Evolutionary conservation across 345 rosid genomes (phyloP).

Genomic region (Rubroshorea leprosula): DNA sequence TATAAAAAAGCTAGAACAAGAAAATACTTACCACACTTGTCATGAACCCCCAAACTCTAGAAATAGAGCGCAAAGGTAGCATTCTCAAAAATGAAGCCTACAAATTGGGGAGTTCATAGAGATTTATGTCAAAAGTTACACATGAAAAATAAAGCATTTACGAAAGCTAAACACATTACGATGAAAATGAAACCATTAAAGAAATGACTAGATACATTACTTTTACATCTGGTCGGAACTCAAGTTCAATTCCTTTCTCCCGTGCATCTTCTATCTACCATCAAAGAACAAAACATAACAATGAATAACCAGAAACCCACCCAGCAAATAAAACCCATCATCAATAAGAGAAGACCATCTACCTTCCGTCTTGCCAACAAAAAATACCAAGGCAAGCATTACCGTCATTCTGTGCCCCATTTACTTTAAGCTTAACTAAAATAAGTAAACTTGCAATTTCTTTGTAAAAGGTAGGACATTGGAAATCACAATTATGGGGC

Average conservation of each 20-base stretch:
- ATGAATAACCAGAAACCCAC: neutral
- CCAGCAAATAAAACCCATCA: slow-evolving; percentile 79
- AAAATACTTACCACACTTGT: slow-evolving; percentile 53
- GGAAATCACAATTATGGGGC: too few species aligned
- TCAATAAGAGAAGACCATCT: slow-evolving; percentile 80
- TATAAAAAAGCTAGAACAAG: slow-evolving; percentile 1
- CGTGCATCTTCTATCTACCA: slow-evolving; percentile 76
- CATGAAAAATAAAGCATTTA: neutral
- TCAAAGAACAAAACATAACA: slow-evolving; percentile 11
- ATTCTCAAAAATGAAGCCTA: slow-evolving; percentile 81
- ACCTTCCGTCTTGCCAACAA: slow-evolving; percentile 65
- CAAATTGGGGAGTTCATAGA: slow-evolving; percentile 13
- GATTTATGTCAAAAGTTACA: slow-evolving; percentile 12
- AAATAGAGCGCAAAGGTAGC: slow-evolving; percentile 79
- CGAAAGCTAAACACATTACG: neutral
- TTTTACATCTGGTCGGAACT: slow-evolving; percentile 74
- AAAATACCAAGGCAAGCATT: too few species aligned
- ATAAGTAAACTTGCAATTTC: neutral
- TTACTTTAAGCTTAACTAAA: too few species aligned
- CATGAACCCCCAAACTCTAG: slow-evolving; percentile 81
- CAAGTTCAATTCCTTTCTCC: slow-evolving; percentile 68
- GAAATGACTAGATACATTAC: slow-evolving; percentile 27
- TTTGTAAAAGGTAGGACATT: too few species aligned
- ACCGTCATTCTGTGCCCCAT: neutral
- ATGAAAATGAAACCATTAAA: neutral